A percentile compares a stretch with the other conserved stretches of the same genome.
phyloP scores from a whole-genome alignment of 805 yeast species.

The Yamadazyma ubonensis region DNA sequence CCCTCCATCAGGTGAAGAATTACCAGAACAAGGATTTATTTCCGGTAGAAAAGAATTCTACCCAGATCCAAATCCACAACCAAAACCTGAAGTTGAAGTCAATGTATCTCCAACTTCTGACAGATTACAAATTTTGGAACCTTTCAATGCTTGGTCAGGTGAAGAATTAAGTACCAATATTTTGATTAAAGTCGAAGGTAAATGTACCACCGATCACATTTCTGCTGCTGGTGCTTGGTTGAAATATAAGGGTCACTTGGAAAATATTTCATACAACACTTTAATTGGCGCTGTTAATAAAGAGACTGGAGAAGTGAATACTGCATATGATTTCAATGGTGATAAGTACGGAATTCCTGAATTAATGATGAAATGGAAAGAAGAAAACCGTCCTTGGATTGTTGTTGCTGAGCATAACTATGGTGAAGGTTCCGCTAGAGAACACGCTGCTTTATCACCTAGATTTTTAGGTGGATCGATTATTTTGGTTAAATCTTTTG shows the following conservation, averaged over 20 bases:
- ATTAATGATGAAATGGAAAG: slow-evolving; percentile 93
- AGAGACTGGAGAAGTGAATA: slow-evolving; percentile 95
- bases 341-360: slow-evolving; percentile 83
- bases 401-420: slow-evolving; percentile 97
- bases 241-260: slow-evolving; percentile 96
- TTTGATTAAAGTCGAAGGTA: slow-evolving; percentile 90
- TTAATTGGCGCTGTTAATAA: slow-evolving; percentile 95
- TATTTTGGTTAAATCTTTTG: slow-evolving; percentile 90
- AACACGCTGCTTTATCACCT: slow-evolving; percentile 96
- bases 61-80: slow-evolving; percentile 68
- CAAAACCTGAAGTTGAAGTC: slow-evolving; percentile 57
- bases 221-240: slow-evolving; percentile 99
- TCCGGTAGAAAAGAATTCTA: slow-evolving; percentile 73
- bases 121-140: slow-evolving; percentile 87
- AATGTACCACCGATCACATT: slow-evolving; percentile 97
- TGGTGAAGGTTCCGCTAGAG: slow-evolving; percentile 99
- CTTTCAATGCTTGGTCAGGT: slow-evolving; percentile 85
- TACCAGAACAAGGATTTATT: slow-evolving; percentile 76
- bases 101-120: slow-evolving; percentile 86
- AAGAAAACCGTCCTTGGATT: slow-evolving; percentile 81
- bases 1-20: slow-evolving; percentile 81
- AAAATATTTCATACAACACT: slow-evolving; percentile 92
- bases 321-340: slow-evolving; percentile 84
- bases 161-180: slow-evolving; percentile 76
- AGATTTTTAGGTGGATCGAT: slow-evolving; percentile 90